These are phyloP conservation scores for Podaxis mareebaensis DNA, from an alignment of 768 basidiomycete genomes.

Conservation along the genomic window DNA sequence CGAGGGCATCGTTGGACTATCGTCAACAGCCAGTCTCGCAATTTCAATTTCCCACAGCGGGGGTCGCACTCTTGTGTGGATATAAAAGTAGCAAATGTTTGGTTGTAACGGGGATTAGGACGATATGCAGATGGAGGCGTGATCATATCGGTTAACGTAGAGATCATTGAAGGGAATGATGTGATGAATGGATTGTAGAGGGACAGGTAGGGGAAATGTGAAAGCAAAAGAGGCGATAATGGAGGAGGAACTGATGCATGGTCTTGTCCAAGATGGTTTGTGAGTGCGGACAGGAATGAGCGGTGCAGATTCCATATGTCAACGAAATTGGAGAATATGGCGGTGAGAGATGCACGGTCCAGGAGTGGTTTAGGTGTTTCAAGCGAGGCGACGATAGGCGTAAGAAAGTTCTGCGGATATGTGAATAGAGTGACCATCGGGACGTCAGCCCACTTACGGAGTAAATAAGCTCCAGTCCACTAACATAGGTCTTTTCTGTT, in stretches of 20 bases:
- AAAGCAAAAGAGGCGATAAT: constrained; percentile 53
- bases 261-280: constrained; percentile 36
- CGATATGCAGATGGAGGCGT: constrained; percentile 39
- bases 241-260: constrained; percentile 28
- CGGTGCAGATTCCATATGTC: constrained; percentile 91
- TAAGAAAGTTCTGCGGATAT: constrained; percentile 68
- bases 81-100: constrained; percentile 64
- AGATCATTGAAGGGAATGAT: constrained; percentile 67
- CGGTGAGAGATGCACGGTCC: constrained; percentile 64
- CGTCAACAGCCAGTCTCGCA: constrained; percentile 84
- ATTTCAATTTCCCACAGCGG: constrained; percentile 69
- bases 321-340: constrained; percentile 85
- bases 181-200: constrained; percentile 86
- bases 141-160: constrained; percentile 56
- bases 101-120: constrained; percentile 44
- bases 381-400: constrained; percentile 75
- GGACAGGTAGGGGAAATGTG: constrained; percentile 88
- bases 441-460: constrained; percentile 48
- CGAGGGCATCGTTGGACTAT: constrained; percentile 88
- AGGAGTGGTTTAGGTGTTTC: constrained; percentile 71
- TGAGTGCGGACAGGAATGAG: constrained; percentile 66
- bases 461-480: constrained; percentile 82
- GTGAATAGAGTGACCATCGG: constrained; percentile 3
- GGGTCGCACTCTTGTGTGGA: constrained; percentile 66
- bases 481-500: constrained; percentile 79